Evolutionary conservation across 2,329 filamentous ascomycete species (phyloP).

Genomic region (Metarhizium anisopliae): DNA sequence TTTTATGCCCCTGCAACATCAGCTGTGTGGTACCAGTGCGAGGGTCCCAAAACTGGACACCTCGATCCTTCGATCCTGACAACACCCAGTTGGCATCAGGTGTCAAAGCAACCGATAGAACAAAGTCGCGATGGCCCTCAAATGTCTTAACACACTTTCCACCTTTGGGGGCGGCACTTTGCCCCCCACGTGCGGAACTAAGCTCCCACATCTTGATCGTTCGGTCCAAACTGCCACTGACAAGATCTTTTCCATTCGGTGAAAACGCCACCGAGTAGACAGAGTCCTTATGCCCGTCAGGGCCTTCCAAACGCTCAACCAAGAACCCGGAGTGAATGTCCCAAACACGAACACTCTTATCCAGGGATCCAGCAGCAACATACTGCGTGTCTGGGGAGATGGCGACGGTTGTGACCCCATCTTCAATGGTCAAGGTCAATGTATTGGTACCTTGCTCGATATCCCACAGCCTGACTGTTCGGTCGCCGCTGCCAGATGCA

Average conservation of each 20-base stretch:
- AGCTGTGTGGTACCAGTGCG: conserved; percentile 88
- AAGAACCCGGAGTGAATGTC: conserved; percentile 80
- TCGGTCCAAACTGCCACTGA: conserved; percentile 91
- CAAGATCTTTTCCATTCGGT: conserved; percentile 83
- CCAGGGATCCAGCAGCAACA: conserved; percentile 87
- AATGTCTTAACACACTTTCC: conserved; percentile 96
- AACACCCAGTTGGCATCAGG: conserved; percentile 94
- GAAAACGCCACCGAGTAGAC: conserved; percentile 97
- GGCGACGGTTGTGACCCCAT: conserved; percentile 94
- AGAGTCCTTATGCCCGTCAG: conserved; percentile 91
- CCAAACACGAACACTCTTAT: conserved; percentile 98
- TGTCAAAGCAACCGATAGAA: conserved; percentile 88
- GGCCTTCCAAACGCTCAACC: conserved; percentile 84
- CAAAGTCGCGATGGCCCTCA: conserved; percentile 96
- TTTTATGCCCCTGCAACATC: conserved; percentile 98
- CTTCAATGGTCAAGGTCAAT: conserved; percentile 83
- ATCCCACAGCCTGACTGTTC: conserved; percentile 94
- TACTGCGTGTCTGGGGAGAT: conserved; percentile 93
- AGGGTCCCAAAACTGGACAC: conserved; percentile 98
- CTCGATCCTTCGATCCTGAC: conserved; percentile 92
- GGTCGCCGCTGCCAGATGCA: conserved; percentile 88
- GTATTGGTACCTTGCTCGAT: conserved; percentile 77
- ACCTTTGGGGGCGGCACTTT: conserved; percentile 62
- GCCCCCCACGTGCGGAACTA: conserved; percentile 58
- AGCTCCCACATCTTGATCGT: conserved; percentile 99